Evolutionary conservation across 2,329 filamentous ascomycete genomes (phyloP), one percentile per base, ranked within the genome.

Genomic region (Tolypocladium tundrense): DNA sequence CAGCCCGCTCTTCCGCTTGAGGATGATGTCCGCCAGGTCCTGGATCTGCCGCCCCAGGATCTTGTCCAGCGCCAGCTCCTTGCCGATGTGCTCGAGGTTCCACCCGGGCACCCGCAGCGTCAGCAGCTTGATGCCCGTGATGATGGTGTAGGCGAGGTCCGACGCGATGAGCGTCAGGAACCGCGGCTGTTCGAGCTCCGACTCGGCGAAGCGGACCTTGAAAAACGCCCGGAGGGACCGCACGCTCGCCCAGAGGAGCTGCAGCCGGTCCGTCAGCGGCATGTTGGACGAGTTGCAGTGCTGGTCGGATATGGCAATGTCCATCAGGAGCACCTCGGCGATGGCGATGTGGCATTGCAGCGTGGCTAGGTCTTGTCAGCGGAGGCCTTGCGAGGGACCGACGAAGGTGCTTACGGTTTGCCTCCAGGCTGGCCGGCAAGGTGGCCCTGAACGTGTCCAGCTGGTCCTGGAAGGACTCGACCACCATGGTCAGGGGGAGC

Each of bases 261-360:
- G 69, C 1, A 79, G 67, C 9, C 77, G 73, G 39, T 78, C 74
- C 1, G 70, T 65, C 10, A 68, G 60, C 5, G 72, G 56, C 55
- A 78, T 66, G 48, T 66, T 66, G 3, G 66, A 62, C 10, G 68
- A 58, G 11, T 62, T 62, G 50, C 68, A 68, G 60, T 69, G 66
- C 31, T 67, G 62, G 3, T 78, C 76, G 4, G 74, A 72, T 35
- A 81, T 67, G 59, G 71, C 74, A 42, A 77, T 67, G 60, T 80
- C 79, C 60, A 76, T 77, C 21, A 81, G 67, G 4, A 81, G 72
- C 10, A 78, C 69, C 61, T 80, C 73, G 27, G 75, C 75, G 14
- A 79, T 70, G 60, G 72, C 66, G 10, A 78, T 50, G 60, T 81
- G 78, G 13, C 72, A 71, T 33, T 68, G 67, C 8, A 81, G 64